Evolutionary conservation across 305 asterid species (phyloP).

Genomic region (Solanum hybrid): DNA sequence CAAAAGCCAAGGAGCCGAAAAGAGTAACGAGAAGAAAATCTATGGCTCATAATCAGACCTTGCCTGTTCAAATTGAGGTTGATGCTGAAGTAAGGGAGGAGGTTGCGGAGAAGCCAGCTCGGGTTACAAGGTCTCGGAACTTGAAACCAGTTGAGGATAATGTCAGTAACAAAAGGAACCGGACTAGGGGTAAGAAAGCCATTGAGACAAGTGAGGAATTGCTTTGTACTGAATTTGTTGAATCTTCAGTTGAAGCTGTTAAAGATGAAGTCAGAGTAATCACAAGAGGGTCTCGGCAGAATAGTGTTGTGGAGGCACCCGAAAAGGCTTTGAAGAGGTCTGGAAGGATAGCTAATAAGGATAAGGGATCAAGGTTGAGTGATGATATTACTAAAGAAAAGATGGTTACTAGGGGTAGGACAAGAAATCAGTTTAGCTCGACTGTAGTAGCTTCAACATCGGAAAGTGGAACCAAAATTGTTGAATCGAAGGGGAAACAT

Average conservation of each 20-base stretch:
- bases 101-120: neutral
- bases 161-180: neutral
- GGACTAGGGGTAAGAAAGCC: neutral
- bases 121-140: neutral
- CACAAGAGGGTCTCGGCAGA: neutral
- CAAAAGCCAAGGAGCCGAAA: neutral
- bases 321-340: conserved; percentile 26
- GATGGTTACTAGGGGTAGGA: neutral
- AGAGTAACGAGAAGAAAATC: neutral
- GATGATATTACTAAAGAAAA: neutral
- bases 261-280: neutral
- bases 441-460: neutral
- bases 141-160: neutral
- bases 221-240: neutral
- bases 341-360: conserved; percentile 21
- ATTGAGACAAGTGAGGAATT: conserved; percentile 9
- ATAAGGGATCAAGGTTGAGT: conserved; percentile 7
- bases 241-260: conserved; percentile 13
- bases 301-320: neutral
- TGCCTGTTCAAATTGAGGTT: neutral
- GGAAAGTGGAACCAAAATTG: neutral
- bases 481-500: neutral
- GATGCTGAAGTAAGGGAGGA: neutral
- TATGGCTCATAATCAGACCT: neutral
- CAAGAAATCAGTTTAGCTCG: neutral